Evolutionary conservation across 1,284 basidiomycete species (phyloP).

Genomic region (Fomes fomentarius): DNA sequence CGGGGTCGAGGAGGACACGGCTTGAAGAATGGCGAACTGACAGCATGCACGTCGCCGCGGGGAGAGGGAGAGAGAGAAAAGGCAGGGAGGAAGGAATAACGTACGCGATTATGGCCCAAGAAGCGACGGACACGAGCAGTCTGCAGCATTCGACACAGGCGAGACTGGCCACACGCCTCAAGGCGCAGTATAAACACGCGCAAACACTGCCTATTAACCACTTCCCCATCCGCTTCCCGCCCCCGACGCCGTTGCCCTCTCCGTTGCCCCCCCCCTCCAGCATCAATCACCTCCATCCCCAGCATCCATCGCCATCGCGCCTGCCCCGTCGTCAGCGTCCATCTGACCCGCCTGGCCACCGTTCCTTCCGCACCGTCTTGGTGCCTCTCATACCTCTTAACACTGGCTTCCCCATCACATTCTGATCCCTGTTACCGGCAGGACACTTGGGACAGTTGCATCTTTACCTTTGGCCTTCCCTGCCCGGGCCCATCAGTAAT

Average conservation of each 20-base stretch:
- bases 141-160: conserved; percentile 5
- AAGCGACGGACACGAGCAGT: conserved; percentile 8
- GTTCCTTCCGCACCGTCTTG: too few species aligned
- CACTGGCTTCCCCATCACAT: background rate
- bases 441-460: background rate
- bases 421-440: too few species aligned
- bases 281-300: background rate
- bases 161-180: conserved; percentile 7
- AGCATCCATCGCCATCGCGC: background rate
- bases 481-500: too few species aligned
- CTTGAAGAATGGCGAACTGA: background rate
- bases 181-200: conserved; percentile 4
- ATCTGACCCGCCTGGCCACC: background rate
- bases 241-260: background rate
- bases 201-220: conserved; percentile 17
- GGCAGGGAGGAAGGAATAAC: background rate
- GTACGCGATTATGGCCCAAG: background rate
- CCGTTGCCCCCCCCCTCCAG: background rate
- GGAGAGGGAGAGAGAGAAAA: background rate
- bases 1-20: background rate
- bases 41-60: conserved; percentile 1
- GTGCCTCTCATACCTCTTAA: too few species aligned
- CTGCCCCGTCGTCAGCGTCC: background rate
- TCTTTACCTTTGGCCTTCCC: conserved; percentile 2
- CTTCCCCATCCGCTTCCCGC: background rate